A percentile compares a stretch with the other conserved stretches of the same genome.
Conservation (phyloP, 441 rosid species). For the Eruca vesicaria region DNA sequence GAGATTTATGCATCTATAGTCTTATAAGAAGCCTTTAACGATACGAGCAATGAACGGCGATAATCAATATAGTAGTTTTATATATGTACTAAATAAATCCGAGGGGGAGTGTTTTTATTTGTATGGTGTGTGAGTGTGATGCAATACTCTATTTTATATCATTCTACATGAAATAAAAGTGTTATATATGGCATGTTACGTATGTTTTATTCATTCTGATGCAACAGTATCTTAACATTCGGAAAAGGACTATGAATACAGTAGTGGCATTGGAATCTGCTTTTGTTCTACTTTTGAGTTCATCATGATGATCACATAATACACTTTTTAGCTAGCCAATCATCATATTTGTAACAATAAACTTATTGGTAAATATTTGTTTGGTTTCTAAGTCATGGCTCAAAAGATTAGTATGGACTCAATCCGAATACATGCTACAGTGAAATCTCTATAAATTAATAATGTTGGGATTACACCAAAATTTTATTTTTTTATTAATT, state of each 20-base stretch:
- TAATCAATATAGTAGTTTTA: conserved; percentile 7
- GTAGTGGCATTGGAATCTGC: neutral
- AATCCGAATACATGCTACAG: neutral
- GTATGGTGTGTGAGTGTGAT: conserved; percentile 11
- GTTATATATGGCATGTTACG: neutral
- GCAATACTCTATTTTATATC: conserved; percentile 10
- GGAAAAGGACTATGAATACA: neutral
- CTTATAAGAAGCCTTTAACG: conserved; percentile 15
- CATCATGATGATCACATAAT: neutral
- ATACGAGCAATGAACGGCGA: neutral
- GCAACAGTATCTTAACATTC: neutral
- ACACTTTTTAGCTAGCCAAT: neutral
- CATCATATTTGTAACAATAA: neutral
- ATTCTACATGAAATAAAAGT: conserved; percentile 12
- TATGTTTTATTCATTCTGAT: neutral
- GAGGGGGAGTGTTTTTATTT: conserved; percentile 9
- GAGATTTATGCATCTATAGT: conserved; percentile 11
- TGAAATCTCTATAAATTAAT: too few species aligned
- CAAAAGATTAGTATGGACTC: neutral
- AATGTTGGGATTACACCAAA: too few species aligned
- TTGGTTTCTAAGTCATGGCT: neutral
- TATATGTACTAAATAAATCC: conserved; percentile 17
- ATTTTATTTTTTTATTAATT: too few species aligned
- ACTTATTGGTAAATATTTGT: neutral
- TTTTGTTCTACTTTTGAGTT: neutral